Base-by-base conservation (phyloP, 1,284 basidiomycete genomes). In the Marasmius fiardii region DNA sequence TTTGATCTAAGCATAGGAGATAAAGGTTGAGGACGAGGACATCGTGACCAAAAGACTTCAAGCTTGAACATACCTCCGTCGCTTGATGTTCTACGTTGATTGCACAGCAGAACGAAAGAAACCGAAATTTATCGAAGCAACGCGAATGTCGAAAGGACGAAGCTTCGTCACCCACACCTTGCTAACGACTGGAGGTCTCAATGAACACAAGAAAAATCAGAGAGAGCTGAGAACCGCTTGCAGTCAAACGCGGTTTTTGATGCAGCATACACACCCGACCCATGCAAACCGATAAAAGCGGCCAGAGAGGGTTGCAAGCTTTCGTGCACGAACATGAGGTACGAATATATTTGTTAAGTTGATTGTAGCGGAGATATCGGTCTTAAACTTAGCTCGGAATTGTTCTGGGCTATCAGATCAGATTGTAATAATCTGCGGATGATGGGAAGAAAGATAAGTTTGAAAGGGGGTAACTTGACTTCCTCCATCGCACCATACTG, bases 181-280 rank as follows among this genome's bases (percentile, higher is more conserved):
- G 4, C 53, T 58, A 5, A 55, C 18, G 33, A 35, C 57, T 58
- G 37, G 8, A 21, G 33, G 4, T 3, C 18, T 12, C 35, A 37
- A 21, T 12, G n/a, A 39, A 10, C 20, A 12, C 14, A 14, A 47
- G 12, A 7, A 11, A 26, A 47, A 7, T 16, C 20, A 23, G 4
- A n/a, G 16, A 6, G 12, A n/a, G 4, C 20, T 11, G 2, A 44
- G 14, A 14, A 24, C 12, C 23, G n/a, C 53, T 48, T 37, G 55
- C 57, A 56, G n/a, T 65, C 62, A 4, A 65, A 33, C 1, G 64
- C 62, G 28, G 61, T 62, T 53, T 65, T 65, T 12, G 56, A 55
- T 6, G 64, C 60, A 24, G 58, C 58, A 37, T 65, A 65, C 0
- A 63, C 56, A 0, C 59, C 62, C 14, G 55, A 53, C 11, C 64